Evolutionary conservation across 1,139 yeast species (phyloP), one percentile per base, ranked within the genome.

Genomic region (Candida sanyaensis): DNA sequence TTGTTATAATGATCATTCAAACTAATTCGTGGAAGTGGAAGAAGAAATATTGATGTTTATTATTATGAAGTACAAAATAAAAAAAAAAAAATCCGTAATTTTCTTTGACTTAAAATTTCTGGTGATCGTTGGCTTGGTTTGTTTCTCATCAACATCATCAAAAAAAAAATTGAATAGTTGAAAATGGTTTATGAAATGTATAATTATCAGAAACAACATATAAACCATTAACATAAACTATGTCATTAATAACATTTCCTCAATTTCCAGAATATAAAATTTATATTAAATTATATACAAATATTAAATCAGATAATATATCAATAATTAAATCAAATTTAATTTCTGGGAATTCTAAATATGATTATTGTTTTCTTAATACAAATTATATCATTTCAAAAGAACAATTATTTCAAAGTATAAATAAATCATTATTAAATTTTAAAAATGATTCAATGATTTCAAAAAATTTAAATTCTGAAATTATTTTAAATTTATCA

Each of bases 381-480:
- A 65, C 75, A 23, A 58, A 62, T 21, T 68, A 69, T 51, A 58
- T 75, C 13, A 60, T 73, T 11, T 74, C 79, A 1, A 42, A 59
- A 37, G 77, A 73, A 48, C 77, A 71, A 41, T 58, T 75, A 39
- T 57, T 60, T 42, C 60, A 64, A 46, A 66, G 71, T 31, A 58
- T 75, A 29, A 65, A 73, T 56, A 65, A 64, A 48, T 66, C 79
- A 6, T 44, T 75, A n/a, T 56, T 57, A 23, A 71, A 72, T 57
- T 50, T 57, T 36, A 49, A 44, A 4, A 57, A 59, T 24, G 66
- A 57, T 2, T 53, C 58, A 21, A 69, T 67, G 69, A 66, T 64
- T 51, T 75, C 80, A 33, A 72, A 71, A 42, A 67, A 77, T 1
- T 59, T 75, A 46, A 67, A 74, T 52, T 69, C 80, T 0, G 80